phyloP scores from a whole-genome alignment of 192 early-diverging fungal genomes.

The Gryganskiella cystojenkinii region DNA sequence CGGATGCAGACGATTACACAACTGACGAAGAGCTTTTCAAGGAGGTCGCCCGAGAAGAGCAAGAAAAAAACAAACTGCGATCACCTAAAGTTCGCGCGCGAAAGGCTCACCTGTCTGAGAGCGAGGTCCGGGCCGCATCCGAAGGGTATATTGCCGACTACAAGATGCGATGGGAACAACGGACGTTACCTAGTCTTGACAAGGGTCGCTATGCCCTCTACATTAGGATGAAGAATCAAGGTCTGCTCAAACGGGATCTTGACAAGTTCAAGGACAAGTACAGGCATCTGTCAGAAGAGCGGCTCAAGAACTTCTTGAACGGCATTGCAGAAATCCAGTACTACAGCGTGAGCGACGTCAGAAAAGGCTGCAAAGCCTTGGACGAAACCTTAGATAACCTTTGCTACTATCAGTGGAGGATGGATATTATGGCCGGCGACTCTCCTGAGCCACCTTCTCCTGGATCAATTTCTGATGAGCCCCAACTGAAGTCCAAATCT shows the following conservation, averaged over 20 bases:
- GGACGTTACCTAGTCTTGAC: background rate
- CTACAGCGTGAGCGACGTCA: slow-evolving; percentile 8
- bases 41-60: slow-evolving; percentile 35
- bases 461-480: too few relatives aligned
- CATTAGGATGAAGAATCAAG: background rate
- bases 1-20: slow-evolving; percentile 40
- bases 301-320: slow-evolving; percentile 1
- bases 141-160: slow-evolving; percentile 9
- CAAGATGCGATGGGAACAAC: slow-evolving; percentile 6
- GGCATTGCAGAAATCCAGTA: slow-evolving; percentile 24
- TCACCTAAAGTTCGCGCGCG: background rate
- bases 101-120: background rate
- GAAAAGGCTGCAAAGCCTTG: slow-evolving; percentile 19
- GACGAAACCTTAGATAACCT: slow-evolving; percentile 22
- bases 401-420: slow-evolving; percentile 14
- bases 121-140: background rate
- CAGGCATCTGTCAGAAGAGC: background rate
- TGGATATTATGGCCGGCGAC: background rate
- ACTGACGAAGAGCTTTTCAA: slow-evolving; percentile 40
- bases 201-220: background rate
- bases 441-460: background rate
- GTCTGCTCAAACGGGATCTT: background rate
- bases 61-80: background rate
- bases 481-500: too few relatives aligned
- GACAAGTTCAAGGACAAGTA: background rate